phyloP scores from a whole-genome alignment of 352 stramenopile species.

The Halophytophthora polymorphica region DNA sequence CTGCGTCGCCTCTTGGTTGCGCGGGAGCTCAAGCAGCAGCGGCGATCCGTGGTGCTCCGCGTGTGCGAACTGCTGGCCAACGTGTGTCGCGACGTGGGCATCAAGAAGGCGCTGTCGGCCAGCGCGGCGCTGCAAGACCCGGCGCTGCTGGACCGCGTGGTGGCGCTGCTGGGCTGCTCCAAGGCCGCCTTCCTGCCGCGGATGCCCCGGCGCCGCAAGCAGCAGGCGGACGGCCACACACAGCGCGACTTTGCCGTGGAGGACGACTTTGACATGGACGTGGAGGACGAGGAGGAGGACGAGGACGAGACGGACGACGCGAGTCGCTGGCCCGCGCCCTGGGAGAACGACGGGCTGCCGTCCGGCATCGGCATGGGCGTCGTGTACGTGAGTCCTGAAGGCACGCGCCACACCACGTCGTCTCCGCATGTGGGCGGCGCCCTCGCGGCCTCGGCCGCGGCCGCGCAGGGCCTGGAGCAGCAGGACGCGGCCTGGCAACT shows the following conservation, averaged over 20 bases:
- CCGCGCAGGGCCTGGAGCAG: constrained; percentile 7
- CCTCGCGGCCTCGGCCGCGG: constrained; percentile 16
- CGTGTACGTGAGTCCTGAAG: constrained; percentile 71
- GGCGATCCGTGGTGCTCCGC: constrained; percentile 56
- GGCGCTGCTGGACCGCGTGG: constrained; percentile 46
- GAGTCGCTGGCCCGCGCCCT: constrained; percentile 65
- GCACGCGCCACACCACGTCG: constrained; percentile 45
- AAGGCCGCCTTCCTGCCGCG: constrained; percentile 47
- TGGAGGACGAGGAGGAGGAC: constrained; percentile 49
- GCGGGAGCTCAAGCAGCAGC: constrained; percentile 31
- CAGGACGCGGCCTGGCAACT: constrained; percentile 49
- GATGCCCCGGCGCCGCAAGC: constrained; percentile 21
- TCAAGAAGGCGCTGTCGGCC: constrained; percentile 40
- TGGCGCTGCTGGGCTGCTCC: constrained; percentile 47
- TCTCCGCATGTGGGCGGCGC: constrained; percentile 23
- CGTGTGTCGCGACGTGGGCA: constrained; percentile 45
- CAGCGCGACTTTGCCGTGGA: constrained; percentile 32
- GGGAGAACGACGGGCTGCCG: constrained; percentile 68
- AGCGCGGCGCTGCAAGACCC: constrained; percentile 43
- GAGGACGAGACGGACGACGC: constrained; percentile 50
- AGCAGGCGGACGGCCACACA: constrained; percentile 5
- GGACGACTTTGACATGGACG: constrained; percentile 45
- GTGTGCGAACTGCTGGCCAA: constrained; percentile 62
- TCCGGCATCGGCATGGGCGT: constrained; percentile 75
- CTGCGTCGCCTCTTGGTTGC: constrained; percentile 38